Evolutionary conservation across 1,139 yeast species (phyloP).

Genomic region (Suhomyces bribrorum): DNA sequence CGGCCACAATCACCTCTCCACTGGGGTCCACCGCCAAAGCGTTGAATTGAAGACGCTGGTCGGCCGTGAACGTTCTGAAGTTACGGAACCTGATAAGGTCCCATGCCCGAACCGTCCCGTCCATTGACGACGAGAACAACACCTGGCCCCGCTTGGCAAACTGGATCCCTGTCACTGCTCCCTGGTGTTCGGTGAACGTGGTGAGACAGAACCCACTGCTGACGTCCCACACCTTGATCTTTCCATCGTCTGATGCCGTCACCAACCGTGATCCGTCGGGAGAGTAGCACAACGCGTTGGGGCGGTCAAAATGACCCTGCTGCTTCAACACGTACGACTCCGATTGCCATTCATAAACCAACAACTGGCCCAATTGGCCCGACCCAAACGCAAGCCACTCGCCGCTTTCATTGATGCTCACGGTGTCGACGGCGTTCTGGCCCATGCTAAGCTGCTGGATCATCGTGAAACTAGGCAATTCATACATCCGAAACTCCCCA

Average conservation of each 20-base stretch:
- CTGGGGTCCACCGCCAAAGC: conserved; percentile 95
- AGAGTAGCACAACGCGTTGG: conserved; percentile 81
- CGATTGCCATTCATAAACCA: conserved; percentile 98
- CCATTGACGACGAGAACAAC: conserved; percentile 84
- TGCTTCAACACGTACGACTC: conserved; percentile 93
- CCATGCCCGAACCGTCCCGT: conserved; percentile 98
- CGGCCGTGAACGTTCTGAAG: conserved; percentile 90
- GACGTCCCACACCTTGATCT: conserved; percentile 94
- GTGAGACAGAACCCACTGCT: conserved; percentile 89
- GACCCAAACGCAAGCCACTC: conserved; percentile 99
- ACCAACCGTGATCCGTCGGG: conserved; percentile 94
- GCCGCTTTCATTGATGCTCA: conserved; percentile 76
- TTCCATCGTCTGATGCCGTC: conserved; percentile 96
- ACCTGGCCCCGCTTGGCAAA: conserved; percentile 90
- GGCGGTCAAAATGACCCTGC: conserved; percentile 94
- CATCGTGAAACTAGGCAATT: conserved; percentile 67
- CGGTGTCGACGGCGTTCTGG: conserved; percentile 83
- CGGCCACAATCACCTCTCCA: conserved; percentile 96
- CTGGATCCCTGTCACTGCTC: conserved; percentile 84
- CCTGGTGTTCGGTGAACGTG: conserved; percentile 87
- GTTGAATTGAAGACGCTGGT: conserved; percentile 83
- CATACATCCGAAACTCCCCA: conserved; percentile 94
- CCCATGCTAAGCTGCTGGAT: conserved; percentile 92
- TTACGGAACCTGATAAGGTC: conserved; percentile 91
- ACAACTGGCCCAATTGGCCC: conserved; percentile 81